Evolutionary conservation across 2,329 filamentous ascomycete species (phyloP).

Genomic region (Erysiphe pulchra): DNA sequence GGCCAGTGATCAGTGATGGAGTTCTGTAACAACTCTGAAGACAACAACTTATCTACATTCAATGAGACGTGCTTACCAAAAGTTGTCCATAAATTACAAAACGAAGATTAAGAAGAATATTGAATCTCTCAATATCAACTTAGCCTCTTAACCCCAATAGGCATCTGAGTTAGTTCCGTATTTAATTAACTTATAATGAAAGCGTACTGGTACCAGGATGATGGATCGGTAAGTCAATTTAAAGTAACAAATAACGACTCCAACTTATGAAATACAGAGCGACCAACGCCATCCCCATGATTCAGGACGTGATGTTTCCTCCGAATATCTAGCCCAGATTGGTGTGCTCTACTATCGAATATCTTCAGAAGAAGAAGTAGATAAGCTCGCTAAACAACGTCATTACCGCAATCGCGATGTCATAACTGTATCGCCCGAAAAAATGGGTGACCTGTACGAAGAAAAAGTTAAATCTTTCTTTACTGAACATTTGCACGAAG

Average conservation of each 20-base stretch:
- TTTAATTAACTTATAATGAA: constrained; percentile 21
- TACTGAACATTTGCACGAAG: constrained; percentile 85
- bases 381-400: constrained; percentile 47
- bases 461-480: constrained; percentile 88
- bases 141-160: too few relatives aligned
- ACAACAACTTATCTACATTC: too few relatives aligned
- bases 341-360: constrained; percentile 61
- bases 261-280: constrained; percentile 28
- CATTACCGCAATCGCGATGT: constrained; percentile 89
- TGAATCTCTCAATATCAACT: too few relatives aligned
- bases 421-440: constrained; percentile 63
- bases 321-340: constrained; percentile 40
- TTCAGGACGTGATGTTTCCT: constrained; percentile 43
- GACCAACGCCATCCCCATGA: constrained; percentile 85
- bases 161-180: too few relatives aligned
- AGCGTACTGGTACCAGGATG: constrained; percentile 42
- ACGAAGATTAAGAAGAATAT: too few relatives aligned
- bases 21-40: too few relatives aligned
- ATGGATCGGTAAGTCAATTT: constrained; percentile 24
- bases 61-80: too few relatives aligned
- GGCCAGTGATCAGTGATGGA: too few relatives aligned
- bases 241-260: constrained; percentile 1
- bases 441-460: constrained; percentile 73
- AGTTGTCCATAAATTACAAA: too few relatives aligned
- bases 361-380: constrained; percentile 36